Base-by-base conservation (phyloP, 2,329 filamentous ascomycete species). In the Aureobasidium sp. region DNA sequence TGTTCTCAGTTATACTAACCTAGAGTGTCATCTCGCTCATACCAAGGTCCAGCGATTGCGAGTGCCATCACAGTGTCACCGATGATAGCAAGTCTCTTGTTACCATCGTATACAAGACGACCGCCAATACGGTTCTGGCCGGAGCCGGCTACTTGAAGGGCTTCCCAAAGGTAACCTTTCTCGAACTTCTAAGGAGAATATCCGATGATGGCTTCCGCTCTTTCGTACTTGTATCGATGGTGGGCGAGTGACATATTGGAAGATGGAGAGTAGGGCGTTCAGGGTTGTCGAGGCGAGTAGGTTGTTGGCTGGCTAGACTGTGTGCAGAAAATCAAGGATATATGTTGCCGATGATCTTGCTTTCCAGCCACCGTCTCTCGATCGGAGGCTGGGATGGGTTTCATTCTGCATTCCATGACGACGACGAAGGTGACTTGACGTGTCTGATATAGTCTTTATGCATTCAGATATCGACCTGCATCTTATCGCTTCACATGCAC, bases 101-200 rank as follows among this genome's bases (percentile, higher is more conserved):
- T 50, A 12, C 57, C 57, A 14, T 50, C 35, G 14, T 22, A 24
- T n/a, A 31, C 27, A 29, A 14, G 3, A 22, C 56, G 56, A 24
- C 56, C 44, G 24, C 24, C 17, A 15, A 60, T 31, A 15, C 29
- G 31, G 19, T 17, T 14, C 3, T 45, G 27, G 8, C 56, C 56
- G n/a, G 56, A 60, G 40, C 56, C 56, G 15, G 57, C 57, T 9
- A 60, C 45, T n/a, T 52, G 57, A 7, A 60, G 19, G 17, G 57
- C 57, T 33, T 60, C 57, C 56, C 56, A 60, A 17, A 35, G 39
- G n/a, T 24, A 37, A 31, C 6, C 7, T 24, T 22, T 5, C 12
- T 47, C n/a, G 7, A 31, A 29, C 29, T 50, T 33, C n/a, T 37
- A 17, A 8, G 29, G 19, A 17, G 37, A 24, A 31, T 58, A 47